These are phyloP conservation scores for Botrytis pseudocinerea DNA, from an alignment of 2,329 filamentous ascomycete genomes.

Conservation along the genomic window DNA sequence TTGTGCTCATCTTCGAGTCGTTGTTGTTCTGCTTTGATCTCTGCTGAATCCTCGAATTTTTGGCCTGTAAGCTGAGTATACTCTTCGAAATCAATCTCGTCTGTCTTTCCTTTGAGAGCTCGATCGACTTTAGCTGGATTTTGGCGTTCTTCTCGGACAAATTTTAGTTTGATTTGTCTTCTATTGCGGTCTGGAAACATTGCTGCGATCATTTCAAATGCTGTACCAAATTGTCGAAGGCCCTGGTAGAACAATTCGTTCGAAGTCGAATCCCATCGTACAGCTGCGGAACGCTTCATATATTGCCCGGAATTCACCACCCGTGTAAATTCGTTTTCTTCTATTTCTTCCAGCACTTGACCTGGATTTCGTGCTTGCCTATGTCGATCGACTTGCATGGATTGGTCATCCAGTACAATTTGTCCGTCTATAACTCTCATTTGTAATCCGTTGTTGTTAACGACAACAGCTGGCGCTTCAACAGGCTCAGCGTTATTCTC, in stretches of 20 bases:
- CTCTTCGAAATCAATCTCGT: slow-evolving; percentile 60
- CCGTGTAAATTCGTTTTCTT: slow-evolving; percentile 77
- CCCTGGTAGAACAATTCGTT: slow-evolving; percentile 77
- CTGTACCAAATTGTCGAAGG: slow-evolving; percentile 75
- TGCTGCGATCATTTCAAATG: slow-evolving; percentile 76
- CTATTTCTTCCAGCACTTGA: slow-evolving; percentile 57
- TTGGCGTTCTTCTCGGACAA: slow-evolving; percentile 73
- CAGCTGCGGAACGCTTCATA: slow-evolving; percentile 62
- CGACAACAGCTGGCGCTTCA: slow-evolving; percentile 14
- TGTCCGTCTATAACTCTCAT: slow-evolving; percentile 51
- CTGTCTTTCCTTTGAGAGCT: slow-evolving; percentile 62
- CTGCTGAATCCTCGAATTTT: slow-evolving; percentile 57
- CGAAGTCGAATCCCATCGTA: slow-evolving; percentile 69
- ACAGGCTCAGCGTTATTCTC: slow-evolving; percentile 16
- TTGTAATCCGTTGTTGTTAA: slow-evolving; percentile 26
- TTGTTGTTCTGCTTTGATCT: slow-evolving; percentile 55
- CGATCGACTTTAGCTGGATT: slow-evolving; percentile 63
- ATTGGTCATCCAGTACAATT: slow-evolving; percentile 69
- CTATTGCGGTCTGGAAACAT: slow-evolving; percentile 74
- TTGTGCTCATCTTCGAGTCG: slow-evolving; percentile 48
- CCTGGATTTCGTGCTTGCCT: slow-evolving; percentile 57
- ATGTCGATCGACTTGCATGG: slow-evolving; percentile 68
- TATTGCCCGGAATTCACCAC: slow-evolving; percentile 70
- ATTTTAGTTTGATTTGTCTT: slow-evolving; percentile 78
- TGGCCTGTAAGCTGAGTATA: slow-evolving; percentile 56